Percentiles rank a stretch among this genome's conserved stretches.
phyloP scores from a whole-genome alignment of 2,329 filamentous ascomycete genomes.

The Pyrenochaeta sp. region DNA sequence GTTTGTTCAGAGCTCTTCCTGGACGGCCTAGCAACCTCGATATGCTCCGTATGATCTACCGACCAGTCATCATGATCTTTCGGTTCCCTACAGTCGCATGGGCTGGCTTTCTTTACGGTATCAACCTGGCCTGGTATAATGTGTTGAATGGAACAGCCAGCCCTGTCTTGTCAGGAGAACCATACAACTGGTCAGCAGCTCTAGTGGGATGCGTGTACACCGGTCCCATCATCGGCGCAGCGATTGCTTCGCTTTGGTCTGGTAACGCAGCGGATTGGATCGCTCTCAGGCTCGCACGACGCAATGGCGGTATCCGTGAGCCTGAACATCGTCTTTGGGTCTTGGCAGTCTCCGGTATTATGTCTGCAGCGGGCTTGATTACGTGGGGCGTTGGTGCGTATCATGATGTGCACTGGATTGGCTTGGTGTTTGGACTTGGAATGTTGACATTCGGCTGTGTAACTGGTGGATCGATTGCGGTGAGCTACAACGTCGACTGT shows the following conservation, averaged over 20 bases:
- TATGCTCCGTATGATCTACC: conserved; percentile 1
- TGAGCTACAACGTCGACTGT: conserved; percentile 1
- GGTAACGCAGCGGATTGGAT: conserved; percentile 9
- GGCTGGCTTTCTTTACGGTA: conserved; percentile 12
- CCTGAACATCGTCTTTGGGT: conserved; percentile 50
- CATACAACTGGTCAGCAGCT: conserved; percentile 7
- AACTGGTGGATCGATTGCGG: background rate
- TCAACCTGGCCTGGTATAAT: conserved; percentile 14
- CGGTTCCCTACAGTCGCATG: background rate
- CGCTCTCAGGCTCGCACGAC: conserved; percentile 32
- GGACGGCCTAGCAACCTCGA: background rate
- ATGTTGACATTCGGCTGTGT: background rate
- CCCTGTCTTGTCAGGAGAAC: conserved; percentile 2
- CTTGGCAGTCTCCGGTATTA: conserved; percentile 45
- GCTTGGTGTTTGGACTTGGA: conserved; percentile 56
- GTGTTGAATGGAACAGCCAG: conserved; percentile 14
- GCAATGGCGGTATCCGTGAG: conserved; percentile 48
- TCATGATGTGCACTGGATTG: conserved; percentile 57
- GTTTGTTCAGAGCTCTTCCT: background rate
- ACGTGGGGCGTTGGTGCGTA: conserved; percentile 61
- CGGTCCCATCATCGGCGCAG: conserved; percentile 1
- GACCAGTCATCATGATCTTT: conserved; percentile 1
- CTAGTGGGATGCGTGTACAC: conserved; percentile 5
- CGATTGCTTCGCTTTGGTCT: background rate
- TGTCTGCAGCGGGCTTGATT: conserved; percentile 54